A percentile compares a stretch with the other conserved stretches of the same genome.
Evolutionary conservation across 257 asterid genomes (phyloP).

Genomic region (Plectranthus barbatus): DNA sequence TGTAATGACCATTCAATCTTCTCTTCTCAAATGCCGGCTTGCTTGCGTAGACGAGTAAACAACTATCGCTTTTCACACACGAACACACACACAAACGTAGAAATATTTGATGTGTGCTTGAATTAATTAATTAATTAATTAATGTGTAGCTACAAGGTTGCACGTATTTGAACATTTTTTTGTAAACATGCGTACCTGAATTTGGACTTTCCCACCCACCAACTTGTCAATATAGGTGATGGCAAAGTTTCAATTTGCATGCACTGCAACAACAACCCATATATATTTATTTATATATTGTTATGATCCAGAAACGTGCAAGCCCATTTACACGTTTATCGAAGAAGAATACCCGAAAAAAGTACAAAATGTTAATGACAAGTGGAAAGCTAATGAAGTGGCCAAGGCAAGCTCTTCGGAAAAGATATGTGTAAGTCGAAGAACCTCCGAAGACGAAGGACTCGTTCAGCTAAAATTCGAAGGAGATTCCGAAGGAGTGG

Average conservation of each 20-base stretch:
- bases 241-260: slow-evolving; percentile 3
- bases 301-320: no score
- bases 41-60: slow-evolving; percentile 30
- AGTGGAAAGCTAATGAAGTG: no score
- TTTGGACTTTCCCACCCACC: slow-evolving; percentile 29
- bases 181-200: slow-evolving; percentile 26
- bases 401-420: no score
- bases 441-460: no score
- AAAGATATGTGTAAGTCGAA: no score
- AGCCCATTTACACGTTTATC: no score
- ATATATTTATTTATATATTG: background rate
- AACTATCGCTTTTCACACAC: slow-evolving; percentile 3
- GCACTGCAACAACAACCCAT: background rate
- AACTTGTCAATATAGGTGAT: slow-evolving; percentile 18
- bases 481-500: no score
- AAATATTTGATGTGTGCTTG: background rate
- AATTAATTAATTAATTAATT: no score
- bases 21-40: slow-evolving; percentile 33
- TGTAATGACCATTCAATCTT: slow-evolving; percentile 27
- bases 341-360: no score
- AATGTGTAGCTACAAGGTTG: slow-evolving; percentile 12
- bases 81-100: no score
- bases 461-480: no score
- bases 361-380: no score
- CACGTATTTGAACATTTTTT: slow-evolving; percentile 21